Percentiles rank a stretch among this genome's conserved stretches.
phyloP scores from a whole-genome alignment of 2,329 filamentous ascomycete species.

The Alternaria alternata region DNA sequence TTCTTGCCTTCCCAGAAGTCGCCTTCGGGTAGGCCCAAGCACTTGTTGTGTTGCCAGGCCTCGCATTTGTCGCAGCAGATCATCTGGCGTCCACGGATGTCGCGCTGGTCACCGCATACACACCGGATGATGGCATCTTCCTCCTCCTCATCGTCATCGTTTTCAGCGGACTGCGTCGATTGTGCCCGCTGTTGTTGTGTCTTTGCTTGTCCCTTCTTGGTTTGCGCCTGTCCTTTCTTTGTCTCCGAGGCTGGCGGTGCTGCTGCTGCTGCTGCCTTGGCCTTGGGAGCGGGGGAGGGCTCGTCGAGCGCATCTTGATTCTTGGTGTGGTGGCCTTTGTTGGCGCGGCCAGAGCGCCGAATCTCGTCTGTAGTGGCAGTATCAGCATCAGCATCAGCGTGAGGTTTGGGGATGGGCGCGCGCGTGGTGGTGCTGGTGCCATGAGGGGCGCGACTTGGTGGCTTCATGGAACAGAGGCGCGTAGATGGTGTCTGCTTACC shows the following conservation, averaged over 20 bases:
- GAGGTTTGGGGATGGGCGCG: conserved; percentile 15
- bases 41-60: conserved; percentile 97
- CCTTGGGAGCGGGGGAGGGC: conserved; percentile 55
- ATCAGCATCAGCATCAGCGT: conserved; percentile 35
- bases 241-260: conserved; percentile 51
- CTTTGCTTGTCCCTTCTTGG: conserved; percentile 48
- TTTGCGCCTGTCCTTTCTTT: conserved; percentile 55
- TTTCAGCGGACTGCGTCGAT: conserved; percentile 40
- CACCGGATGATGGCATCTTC: conserved; percentile 84
- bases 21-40: conserved; percentile 84
- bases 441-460: conserved; percentile 13
- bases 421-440: conserved; percentile 13
- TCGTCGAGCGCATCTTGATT: conserved; percentile 69
- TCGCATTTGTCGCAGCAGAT: conserved; percentile 93
- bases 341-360: conserved; percentile 91
- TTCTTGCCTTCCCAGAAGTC: conserved; percentile 58
- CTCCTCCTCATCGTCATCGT: conserved; percentile 58
- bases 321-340: conserved; percentile 94
- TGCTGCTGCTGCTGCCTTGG: conserved; percentile 36
- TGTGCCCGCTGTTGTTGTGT: conserved; percentile 52
- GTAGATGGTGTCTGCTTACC: conserved; percentile 62
- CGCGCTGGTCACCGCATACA: conserved; percentile 82
- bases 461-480: conserved; percentile 20
- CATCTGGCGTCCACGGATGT: conserved; percentile 89
- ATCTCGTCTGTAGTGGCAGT: conserved; percentile 71